Conservation (phyloP, 208 protist species). For the Leishmania tarentolae region DNA sequence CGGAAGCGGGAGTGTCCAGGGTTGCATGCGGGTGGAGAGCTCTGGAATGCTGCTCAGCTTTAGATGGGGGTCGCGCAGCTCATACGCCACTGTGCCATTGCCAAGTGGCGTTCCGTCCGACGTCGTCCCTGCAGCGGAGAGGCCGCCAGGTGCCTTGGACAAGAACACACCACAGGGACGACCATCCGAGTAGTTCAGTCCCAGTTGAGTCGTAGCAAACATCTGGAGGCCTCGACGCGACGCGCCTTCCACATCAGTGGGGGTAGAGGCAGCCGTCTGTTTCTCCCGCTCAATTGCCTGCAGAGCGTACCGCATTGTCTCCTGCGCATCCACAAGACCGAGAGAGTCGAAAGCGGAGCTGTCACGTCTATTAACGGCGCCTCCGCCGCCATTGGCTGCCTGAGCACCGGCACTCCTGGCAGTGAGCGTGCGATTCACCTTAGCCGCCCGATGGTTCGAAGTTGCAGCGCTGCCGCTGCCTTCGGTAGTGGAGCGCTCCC, state of each 20-base stretch:
- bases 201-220: neutral
- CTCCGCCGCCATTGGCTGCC: neutral
- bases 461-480: constrained; percentile 11
- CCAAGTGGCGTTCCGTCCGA: neutral
- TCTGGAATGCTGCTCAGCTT: constrained; percentile 52
- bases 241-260: neutral
- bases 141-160: constrained; percentile 17
- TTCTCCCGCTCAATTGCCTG: constrained; percentile 17
- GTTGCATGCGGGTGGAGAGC: constrained; percentile 47
- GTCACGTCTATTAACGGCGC: neutral
- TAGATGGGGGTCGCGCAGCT: constrained; percentile 32
- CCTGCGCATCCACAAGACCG: constrained; percentile 32
- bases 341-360: constrained; percentile 15
- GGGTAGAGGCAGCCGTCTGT: neutral
- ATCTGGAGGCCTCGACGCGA: constrained; percentile 9
- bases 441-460: constrained; percentile 10
- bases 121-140: neutral
- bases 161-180: constrained; percentile 19
- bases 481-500: constrained; percentile 30
- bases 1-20: constrained; percentile 51
- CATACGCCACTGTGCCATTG: constrained; percentile 28
- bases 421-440: constrained; percentile 18
- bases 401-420: constrained; percentile 1
- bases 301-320: constrained; percentile 28
- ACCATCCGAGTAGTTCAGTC: neutral